A percentile compares a stretch with the other conserved stretches of the same genome.
phyloP scores from a whole-genome alignment of 768 basidiomycete genomes.

The Hemileccinum impolitum region DNA sequence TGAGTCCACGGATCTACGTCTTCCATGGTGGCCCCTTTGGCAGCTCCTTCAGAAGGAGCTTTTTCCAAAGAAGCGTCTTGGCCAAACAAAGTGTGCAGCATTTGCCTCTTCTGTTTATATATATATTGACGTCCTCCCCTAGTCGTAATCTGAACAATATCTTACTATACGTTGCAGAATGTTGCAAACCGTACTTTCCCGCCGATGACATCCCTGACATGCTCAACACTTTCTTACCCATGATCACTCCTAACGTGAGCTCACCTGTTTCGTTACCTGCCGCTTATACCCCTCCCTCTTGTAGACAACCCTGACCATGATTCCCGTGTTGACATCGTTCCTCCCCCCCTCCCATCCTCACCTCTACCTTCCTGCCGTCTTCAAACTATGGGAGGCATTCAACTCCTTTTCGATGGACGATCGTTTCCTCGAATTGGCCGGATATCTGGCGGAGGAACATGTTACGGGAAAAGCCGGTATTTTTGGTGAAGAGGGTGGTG shows the following conservation, averaged over 20 bases:
- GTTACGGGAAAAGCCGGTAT: slow-evolving; percentile 58
- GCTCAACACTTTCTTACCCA: slow-evolving; percentile 67
- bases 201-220: slow-evolving; percentile 63
- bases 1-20: slow-evolving; percentile 60
- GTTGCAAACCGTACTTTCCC: slow-evolving; percentile 68
- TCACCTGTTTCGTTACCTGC: not conserved
- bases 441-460: slow-evolving; percentile 69
- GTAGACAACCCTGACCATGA: slow-evolving; percentile 66
- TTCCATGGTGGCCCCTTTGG: slow-evolving; percentile 81
- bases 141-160: slow-evolving; percentile 70
- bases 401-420: slow-evolving; percentile 75
- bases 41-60: slow-evolving; percentile 66
- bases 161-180: slow-evolving; percentile 69
- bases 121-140: slow-evolving; percentile 7
- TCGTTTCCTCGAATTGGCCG: slow-evolving; percentile 67
- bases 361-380: slow-evolving; percentile 67
- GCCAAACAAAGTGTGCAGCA: slow-evolving; percentile 53
- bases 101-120: not conserved
- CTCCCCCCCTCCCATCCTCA: slow-evolving; percentile 64
- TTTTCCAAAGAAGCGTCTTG: slow-evolving; percentile 63
- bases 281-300: slow-evolving; percentile 3
- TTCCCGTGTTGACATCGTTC: slow-evolving; percentile 76
- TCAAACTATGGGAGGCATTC: slow-evolving; percentile 77
- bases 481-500: slow-evolving; percentile 51
- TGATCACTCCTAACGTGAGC: slow-evolving; percentile 67